Percentiles rank a stretch among this genome's conserved stretches.
Evolutionary conservation across 2,329 filamentous ascomycete genomes (phyloP).

Genomic region (Aureobasidium sp.): DNA sequence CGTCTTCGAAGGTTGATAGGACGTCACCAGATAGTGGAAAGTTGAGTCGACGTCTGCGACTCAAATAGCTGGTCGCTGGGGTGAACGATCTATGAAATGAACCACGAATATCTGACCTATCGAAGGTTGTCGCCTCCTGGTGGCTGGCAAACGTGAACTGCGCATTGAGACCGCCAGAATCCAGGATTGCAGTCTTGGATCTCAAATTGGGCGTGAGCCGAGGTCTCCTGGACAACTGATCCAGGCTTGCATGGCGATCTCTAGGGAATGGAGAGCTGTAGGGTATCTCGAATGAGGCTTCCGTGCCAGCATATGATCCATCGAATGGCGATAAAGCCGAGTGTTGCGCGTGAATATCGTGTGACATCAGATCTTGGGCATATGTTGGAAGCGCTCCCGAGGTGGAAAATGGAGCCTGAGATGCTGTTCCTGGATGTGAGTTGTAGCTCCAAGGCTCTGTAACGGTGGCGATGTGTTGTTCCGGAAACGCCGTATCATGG

Average conservation of each 20-base stretch:
- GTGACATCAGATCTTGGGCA: neutral
- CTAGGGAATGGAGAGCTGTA: neutral
- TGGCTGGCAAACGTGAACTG: neutral
- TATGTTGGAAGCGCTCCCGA: neutral
- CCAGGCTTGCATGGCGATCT: conserved; percentile 4
- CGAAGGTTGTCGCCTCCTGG: neutral
- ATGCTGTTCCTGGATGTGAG: neutral
- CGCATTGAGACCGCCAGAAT: neutral
- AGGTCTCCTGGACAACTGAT: neutral
- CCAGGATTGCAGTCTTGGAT: neutral
- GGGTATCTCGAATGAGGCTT: neutral
- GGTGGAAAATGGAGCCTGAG: neutral
- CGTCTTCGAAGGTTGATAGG: neutral
- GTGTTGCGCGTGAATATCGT: neutral
- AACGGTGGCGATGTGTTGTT: neutral
- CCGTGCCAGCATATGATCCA: conserved; percentile 5
- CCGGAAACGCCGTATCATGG: neutral
- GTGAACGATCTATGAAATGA: neutral
- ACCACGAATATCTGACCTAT: neutral
- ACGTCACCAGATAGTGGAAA: conserved; percentile 11
- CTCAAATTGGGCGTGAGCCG: neutral
- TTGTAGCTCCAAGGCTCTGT: neutral
- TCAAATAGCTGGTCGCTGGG: neutral
- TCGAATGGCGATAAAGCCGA: neutral
- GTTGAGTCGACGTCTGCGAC: conserved; percentile 1